phyloP scores from a whole-genome alignment of 176 grass and related monocot genomes.

The Melocanna baccifera region DNA sequence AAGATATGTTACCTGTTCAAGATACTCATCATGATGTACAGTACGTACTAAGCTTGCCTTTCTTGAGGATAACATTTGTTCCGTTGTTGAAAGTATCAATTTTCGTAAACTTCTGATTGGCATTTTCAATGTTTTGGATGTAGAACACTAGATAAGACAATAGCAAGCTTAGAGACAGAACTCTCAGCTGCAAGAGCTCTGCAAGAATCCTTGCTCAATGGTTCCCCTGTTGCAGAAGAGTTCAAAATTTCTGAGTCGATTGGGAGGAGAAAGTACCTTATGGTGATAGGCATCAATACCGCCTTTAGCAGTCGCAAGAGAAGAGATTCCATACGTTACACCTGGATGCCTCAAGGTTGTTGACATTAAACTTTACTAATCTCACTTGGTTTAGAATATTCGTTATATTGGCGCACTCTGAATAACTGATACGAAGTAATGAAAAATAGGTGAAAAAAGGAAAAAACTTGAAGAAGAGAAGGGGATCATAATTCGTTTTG shows the following conservation, averaged over 20 bases:
- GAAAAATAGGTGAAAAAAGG: slow-evolving; percentile 74
- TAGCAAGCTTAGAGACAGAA: slow-evolving; percentile 87
- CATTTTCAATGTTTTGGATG: slow-evolving; percentile 5
- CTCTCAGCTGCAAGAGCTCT: slow-evolving; percentile 69
- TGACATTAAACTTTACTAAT: background rate
- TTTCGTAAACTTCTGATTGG: background rate
- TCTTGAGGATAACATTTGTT: slow-evolving; percentile 15
- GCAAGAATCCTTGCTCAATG: slow-evolving; percentile 78
- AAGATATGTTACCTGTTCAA: slow-evolving; percentile 47
- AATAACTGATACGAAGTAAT: slow-evolving; percentile 6
- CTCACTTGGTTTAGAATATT: background rate
- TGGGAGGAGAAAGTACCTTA: slow-evolving; percentile 64
- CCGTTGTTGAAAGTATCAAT: background rate
- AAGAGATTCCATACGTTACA: slow-evolving; percentile 93
- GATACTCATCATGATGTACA: slow-evolving; percentile 64
- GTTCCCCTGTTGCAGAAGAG: slow-evolving; percentile 73
- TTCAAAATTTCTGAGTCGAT: slow-evolving; percentile 54
- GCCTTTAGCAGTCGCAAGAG: slow-evolving; percentile 91
- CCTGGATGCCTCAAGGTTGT: slow-evolving; percentile 97
- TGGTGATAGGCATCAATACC: slow-evolving; percentile 96
- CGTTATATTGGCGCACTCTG: background rate
- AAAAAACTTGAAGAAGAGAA: slow-evolving; percentile 93
- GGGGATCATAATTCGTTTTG: slow-evolving; percentile 83
- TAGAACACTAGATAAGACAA: slow-evolving; percentile 76
- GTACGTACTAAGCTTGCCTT: slow-evolving; percentile 40